These are phyloP conservation scores for Hypoxylon sp. DNA, from an alignment of 2,329 filamentous ascomycete species.

Conservation along the genomic window DNA sequence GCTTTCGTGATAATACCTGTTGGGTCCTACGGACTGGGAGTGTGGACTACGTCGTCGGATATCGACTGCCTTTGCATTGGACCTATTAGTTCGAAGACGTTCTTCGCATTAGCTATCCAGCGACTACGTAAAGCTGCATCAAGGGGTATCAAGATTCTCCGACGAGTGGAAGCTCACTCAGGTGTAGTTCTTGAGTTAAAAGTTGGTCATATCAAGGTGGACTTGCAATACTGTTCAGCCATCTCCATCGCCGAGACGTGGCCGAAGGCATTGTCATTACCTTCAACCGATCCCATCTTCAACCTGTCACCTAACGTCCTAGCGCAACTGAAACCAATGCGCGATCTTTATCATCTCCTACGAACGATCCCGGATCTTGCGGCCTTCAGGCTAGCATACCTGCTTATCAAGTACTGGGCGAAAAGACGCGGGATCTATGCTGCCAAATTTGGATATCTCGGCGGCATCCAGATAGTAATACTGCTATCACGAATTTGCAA, in stretches of 20 bases:
- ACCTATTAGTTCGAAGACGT: constrained; percentile 71
- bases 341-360: constrained; percentile 73
- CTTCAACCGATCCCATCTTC: constrained; percentile 68
- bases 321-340: constrained; percentile 73
- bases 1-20: constrained; percentile 71
- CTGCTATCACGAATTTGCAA: constrained; percentile 74
- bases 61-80: constrained; percentile 77
- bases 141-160: constrained; percentile 65
- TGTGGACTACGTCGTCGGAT: constrained; percentile 73
- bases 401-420: constrained; percentile 74
- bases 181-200: constrained; percentile 76
- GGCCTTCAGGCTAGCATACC: constrained; percentile 71
- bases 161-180: constrained; percentile 70
- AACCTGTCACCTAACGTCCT: constrained; percentile 69
- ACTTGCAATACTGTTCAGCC: constrained; percentile 77
- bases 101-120: constrained; percentile 72
- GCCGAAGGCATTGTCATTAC: constrained; percentile 63
- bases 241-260: constrained; percentile 68
- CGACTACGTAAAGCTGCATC: constrained; percentile 64
- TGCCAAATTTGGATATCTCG: constrained; percentile 74
- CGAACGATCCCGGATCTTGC: constrained; percentile 71
- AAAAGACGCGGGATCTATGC: constrained; percentile 73
- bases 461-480: constrained; percentile 75
- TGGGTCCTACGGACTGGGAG: constrained; percentile 75
- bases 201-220: constrained; percentile 70